phyloP scores from a whole-genome alignment of 305 asterid species.

The Nicotiana rustica region DNA sequence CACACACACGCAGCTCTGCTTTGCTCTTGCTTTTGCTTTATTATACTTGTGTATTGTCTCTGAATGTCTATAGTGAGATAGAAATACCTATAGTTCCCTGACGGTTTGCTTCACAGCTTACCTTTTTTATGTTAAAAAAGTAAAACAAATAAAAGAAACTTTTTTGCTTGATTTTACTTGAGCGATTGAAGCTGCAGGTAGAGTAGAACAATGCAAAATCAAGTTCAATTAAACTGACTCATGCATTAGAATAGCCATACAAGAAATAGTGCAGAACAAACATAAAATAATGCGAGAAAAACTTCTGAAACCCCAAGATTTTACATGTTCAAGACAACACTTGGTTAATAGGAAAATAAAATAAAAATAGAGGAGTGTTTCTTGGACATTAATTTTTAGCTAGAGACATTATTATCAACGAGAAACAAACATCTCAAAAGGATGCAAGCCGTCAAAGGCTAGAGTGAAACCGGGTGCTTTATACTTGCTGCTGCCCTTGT shows the following conservation, averaged over 20 bases:
- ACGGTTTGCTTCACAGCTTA: neutral
- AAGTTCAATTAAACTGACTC: neutral
- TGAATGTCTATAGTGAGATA: neutral
- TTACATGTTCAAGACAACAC: neutral
- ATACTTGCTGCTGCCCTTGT: neutral
- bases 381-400: neutral
- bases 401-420: neutral
- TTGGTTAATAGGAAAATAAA: neutral
- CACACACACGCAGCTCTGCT: neutral
- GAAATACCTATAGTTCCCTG: neutral
- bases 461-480: neutral
- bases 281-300: neutral
- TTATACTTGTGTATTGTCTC: neutral
- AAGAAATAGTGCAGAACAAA: neutral
- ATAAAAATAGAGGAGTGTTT: no score
- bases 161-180: neutral
- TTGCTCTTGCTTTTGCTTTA: neutral
- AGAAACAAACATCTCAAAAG: neutral
- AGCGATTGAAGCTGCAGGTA: neutral
- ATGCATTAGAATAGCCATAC: neutral
- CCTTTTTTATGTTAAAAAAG: no score
- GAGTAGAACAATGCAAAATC: neutral
- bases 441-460: slow-evolving; percentile 8
- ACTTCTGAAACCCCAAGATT: neutral
- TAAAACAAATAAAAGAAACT: neutral